A percentile compares a stretch with the other conserved stretches of the same genome.
These are phyloP conservation scores for Dichomitus squalens DNA, from an alignment of 1,284 basidiomycete genomes.

Conservation along the genomic window DNA sequence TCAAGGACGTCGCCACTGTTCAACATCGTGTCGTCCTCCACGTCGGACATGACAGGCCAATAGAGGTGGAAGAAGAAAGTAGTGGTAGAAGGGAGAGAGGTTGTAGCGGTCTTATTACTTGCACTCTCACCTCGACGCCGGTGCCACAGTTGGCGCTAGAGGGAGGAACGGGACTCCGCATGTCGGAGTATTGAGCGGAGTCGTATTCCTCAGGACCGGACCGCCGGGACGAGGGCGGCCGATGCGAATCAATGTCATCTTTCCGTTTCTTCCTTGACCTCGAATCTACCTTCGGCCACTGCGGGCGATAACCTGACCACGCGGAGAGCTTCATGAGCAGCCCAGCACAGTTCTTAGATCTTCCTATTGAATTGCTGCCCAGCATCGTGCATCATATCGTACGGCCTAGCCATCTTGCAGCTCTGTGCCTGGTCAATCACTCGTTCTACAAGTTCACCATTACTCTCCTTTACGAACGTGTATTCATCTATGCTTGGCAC, in stretches of 20 bases:
- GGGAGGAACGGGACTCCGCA: too few species aligned
- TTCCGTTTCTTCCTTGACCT: background rate
- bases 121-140: background rate
- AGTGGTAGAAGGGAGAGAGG: background rate
- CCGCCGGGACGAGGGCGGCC: background rate
- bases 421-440: constrained; percentile 56
- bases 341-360: constrained; percentile 22
- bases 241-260: background rate
- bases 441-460: constrained; percentile 51
- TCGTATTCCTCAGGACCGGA: too few species aligned
- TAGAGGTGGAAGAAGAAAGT: constrained; percentile 1
- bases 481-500: constrained; percentile 69
- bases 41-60: constrained; percentile 52
- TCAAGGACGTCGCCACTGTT: constrained; percentile 20
- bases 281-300: background rate
- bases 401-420: constrained; percentile 53
- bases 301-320: background rate
- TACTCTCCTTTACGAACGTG: constrained; percentile 53
- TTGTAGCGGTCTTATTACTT: background rate
- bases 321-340: background rate
- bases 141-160: background rate
- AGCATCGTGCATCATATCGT: constrained; percentile 51
- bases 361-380: constrained; percentile 65
- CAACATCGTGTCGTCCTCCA: constrained; percentile 44
- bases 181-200: background rate